Conservation (phyloP, 371 early-diverging fungal species). For the Syncephalastrum racemosum region DNA sequence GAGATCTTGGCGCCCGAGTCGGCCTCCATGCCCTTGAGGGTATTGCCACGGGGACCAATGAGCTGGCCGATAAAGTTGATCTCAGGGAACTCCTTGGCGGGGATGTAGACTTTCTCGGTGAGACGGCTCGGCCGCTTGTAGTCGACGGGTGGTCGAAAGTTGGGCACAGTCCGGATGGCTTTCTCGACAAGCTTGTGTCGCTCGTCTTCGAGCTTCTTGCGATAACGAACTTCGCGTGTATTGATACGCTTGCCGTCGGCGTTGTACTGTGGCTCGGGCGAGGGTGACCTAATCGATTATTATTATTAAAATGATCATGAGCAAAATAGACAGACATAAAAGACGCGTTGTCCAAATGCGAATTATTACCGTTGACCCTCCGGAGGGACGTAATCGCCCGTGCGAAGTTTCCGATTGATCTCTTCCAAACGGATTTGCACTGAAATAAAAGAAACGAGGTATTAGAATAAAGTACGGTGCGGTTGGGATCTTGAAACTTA, state of each 20-base stretch:
- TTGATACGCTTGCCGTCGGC: conserved; percentile 93
- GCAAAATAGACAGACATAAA: neutral
- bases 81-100: conserved; percentile 92
- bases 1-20: conserved; percentile 95
- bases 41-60: conserved; percentile 96
- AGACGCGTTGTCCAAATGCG: conserved; percentile 3
- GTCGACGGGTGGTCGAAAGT: conserved; percentile 89
- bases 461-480: too few relatives aligned
- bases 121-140: conserved; percentile 83
- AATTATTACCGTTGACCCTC: conserved; percentile 62
- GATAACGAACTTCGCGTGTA: conserved; percentile 90
- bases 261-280: conserved; percentile 92
- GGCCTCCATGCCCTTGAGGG: conserved; percentile 91
- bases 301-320: conserved; percentile 2
- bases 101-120: conserved; percentile 93
- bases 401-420: conserved; percentile 77
- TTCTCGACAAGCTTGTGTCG: conserved; percentile 86
- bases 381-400: conserved; percentile 80
- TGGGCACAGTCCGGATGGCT: conserved; percentile 74
- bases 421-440: conserved; percentile 90
- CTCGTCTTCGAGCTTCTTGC: conserved; percentile 92
- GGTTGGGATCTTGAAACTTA: too few relatives aligned
- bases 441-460: conserved; percentile 14
- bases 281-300: conserved; percentile 75
- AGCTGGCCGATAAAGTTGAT: conserved; percentile 97